A percentile compares a stretch with the other conserved stretches of the same genome.
These are phyloP conservation scores for Nepenthes mirabilis DNA, from an alignment of 148 eudicot species.

Conservation along the genomic window DNA sequence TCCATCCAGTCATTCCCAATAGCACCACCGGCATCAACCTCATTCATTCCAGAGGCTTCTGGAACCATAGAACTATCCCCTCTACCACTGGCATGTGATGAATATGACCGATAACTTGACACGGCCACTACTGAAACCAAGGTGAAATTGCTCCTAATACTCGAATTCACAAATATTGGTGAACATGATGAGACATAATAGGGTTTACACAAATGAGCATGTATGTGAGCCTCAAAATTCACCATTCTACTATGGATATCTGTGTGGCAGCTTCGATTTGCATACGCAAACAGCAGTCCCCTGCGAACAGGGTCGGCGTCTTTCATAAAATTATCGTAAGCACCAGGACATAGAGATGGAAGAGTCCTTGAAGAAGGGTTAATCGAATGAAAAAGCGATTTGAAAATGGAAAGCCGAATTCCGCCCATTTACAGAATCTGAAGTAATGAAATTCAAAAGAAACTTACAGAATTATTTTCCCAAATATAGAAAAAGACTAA, in stretches of 20 bases:
- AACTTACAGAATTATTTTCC: no score
- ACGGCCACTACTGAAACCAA: conserved; percentile 21
- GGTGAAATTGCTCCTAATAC: conserved; percentile 12
- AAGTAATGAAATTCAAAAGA: not conserved
- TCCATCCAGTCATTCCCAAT: conserved; percentile 48
- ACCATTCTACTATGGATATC: conserved; percentile 12
- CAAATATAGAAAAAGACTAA: no score
- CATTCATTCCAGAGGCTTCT: conserved; percentile 31
- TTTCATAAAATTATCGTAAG: conserved; percentile 6
- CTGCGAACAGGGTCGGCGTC: conserved; percentile 8
- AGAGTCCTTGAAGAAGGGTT: conserved; percentile 9
- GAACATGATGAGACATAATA: conserved; percentile 15
- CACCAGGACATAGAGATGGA: conserved; percentile 8
- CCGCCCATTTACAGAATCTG: conserved; percentile 26
- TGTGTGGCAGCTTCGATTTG: conserved; percentile 19
- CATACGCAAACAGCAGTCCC: conserved; percentile 19
- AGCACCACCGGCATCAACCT: conserved; percentile 16
- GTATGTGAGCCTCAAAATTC: conserved; percentile 10
- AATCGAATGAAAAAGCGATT: conserved; percentile 16
- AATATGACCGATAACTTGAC: conserved; percentile 29
- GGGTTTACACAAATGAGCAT: conserved; percentile 15
- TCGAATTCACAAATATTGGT: conserved; percentile 18
- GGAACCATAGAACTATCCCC: conserved; percentile 25
- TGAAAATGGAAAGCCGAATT: conserved; percentile 35
- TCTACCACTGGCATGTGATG: conserved; percentile 33